Evolutionary conservation across 2,329 filamentous ascomycete genomes (phyloP).

Genomic region (Ilyonectria robusta): DNA sequence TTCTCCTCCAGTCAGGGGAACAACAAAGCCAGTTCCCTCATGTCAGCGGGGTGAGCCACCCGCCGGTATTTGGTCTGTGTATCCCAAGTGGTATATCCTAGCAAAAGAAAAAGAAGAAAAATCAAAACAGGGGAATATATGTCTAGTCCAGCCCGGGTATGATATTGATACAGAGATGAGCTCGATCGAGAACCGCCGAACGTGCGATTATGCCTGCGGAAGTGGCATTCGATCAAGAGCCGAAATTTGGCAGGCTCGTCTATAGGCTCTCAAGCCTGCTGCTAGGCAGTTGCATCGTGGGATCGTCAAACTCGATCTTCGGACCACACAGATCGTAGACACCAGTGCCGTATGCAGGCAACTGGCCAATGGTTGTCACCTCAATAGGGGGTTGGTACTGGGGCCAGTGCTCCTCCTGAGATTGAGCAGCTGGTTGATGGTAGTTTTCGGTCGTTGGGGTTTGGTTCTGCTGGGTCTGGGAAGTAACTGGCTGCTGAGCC

Average conservation of each 20-base stretch:
- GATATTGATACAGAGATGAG: conserved; percentile 44
- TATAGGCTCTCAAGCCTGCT: conserved; percentile 70
- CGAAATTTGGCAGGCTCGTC: conserved; percentile 31
- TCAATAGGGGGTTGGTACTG: conserved; percentile 72
- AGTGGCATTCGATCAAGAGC: background rate
- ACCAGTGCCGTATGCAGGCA: conserved; percentile 64
- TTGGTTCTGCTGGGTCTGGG: conserved; percentile 50
- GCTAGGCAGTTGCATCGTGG: conserved; percentile 72
- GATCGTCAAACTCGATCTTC: conserved; percentile 72
- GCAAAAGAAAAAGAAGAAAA: conserved; percentile 41
- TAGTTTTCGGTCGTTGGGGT: conserved; percentile 50
- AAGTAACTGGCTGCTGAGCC: conserved; percentile 53
- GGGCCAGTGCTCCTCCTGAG: conserved; percentile 68
- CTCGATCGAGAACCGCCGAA: conserved; percentile 24
- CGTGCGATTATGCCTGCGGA: too few relatives aligned
- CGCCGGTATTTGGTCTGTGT: conserved; percentile 44
- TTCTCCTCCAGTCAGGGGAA: conserved; percentile 32
- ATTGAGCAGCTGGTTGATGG: conserved; percentile 56
- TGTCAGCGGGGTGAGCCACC: conserved; percentile 15
- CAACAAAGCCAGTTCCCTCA: conserved; percentile 18
- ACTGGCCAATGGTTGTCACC: conserved; percentile 67
- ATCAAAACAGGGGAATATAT: conserved; percentile 39
- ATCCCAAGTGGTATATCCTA: conserved; percentile 51
- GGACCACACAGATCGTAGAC: conserved; percentile 67
- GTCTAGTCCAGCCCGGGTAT: conserved; percentile 42